These are phyloP conservation scores for Blastocystis sp. DNA, from an alignment of 352 stramenopile genomes.

Conservation along the genomic window DNA sequence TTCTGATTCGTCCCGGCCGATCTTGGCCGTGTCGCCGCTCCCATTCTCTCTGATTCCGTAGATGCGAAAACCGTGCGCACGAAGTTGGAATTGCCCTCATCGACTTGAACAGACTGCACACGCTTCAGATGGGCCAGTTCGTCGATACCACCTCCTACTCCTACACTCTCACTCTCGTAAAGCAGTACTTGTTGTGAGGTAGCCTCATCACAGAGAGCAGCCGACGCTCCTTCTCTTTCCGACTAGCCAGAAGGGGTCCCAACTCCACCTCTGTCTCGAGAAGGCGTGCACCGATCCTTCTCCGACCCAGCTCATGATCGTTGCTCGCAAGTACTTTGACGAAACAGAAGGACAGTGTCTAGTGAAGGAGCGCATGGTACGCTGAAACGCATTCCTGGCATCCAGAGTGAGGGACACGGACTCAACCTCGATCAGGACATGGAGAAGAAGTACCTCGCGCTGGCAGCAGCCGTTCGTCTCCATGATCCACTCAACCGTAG, in stretches of 20 bases:
- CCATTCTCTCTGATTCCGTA: neutral
- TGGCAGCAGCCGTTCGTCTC: neutral
- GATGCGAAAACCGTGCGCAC: conserved; percentile 13
- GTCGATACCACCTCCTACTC: conserved; percentile 3
- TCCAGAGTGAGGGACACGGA: neutral
- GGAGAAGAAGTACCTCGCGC: conserved; percentile 42
- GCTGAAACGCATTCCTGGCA: neutral
- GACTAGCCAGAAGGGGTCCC: neutral
- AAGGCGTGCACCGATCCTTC: too few relatives aligned
- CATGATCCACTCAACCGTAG: neutral
- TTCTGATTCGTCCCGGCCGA: too few relatives aligned
- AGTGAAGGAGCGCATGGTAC: neutral
- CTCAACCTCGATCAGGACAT: neutral
- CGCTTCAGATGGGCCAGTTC: neutral
- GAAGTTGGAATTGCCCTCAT: neutral
- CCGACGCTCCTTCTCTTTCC: neutral
- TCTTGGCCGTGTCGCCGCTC: too few relatives aligned
- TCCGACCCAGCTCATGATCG: neutral
- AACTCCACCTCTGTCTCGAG: neutral
- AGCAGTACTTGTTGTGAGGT: neutral
- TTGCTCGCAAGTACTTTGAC: conserved; percentile 34
- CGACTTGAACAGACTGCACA: conserved; percentile 7
- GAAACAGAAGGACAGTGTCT: conserved; percentile 5
- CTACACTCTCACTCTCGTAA: neutral
- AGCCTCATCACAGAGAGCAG: neutral